Evolutionary conservation across 2,329 filamentous ascomycete species (phyloP), one percentile per base, ranked within the genome.

Genomic region (Clonostachys solani): DNA sequence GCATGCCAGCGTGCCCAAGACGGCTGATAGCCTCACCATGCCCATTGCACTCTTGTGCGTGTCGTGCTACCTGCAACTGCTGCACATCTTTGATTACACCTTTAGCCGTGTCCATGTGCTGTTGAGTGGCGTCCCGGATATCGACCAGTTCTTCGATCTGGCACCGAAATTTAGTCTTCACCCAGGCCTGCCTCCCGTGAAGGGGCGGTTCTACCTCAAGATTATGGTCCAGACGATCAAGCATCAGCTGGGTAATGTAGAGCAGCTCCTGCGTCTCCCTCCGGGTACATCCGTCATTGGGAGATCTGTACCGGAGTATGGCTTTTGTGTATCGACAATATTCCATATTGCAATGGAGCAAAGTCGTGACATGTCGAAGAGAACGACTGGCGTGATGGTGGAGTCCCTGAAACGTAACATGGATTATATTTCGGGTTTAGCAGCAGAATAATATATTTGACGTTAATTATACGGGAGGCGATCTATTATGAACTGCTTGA

Each of bases 151-250:
- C 45, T 50, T 50, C 40, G 48, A 47, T 18, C 40, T 40, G 19
- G 17, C 45, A 38, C 48, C 48, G 12, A 33, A 34, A 4, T 50
- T 50, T 40, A 36, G 45, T n/a, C 42, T 43, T 23, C 37, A 47
- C 33, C 38, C 17, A n/a, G 48, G 48, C 38, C 19, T 50, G 38
- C 45, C 48, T 0, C 37, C 48, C 17, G 42, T 50, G 17, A 42
- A 50, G 37, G 48, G 45, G 10, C 42, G 47, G 19, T 43, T 50
- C 35, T 50, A 50, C 43, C 44, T 50, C 42, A 50, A 50, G 42
- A 44, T 50, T 12, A 33, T 47, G 18, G 33, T 50, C 5, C 48
- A 50, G 42, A 40, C 47, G 15, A 40, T 29, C 10, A 42, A 50
- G 45, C 48, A 47, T 38, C 44, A 42, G 17, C 23, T 47, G 37